Percentiles rank a stretch among this genome's conserved stretches.
Evolutionary conservation across 2,329 filamentous ascomycete species (phyloP).

Genomic region (Colletotrichum karsti): DNA sequence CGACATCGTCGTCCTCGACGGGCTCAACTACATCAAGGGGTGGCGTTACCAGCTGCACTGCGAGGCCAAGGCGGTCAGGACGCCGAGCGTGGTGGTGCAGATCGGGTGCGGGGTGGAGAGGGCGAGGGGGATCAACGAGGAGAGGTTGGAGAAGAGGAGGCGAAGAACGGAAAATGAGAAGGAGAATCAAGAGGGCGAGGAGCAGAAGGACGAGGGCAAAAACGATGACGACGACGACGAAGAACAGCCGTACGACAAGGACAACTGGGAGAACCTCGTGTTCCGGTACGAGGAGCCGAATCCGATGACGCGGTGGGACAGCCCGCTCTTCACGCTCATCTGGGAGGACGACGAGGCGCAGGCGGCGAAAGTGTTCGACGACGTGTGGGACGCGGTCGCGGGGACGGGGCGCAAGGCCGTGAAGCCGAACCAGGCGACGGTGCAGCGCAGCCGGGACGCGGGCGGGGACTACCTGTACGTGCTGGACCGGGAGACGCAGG

Average conservation of each 20-base stretch:
- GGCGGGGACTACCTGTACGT: constrained; percentile 81
- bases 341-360: constrained; percentile 78
- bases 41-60: constrained; percentile 89
- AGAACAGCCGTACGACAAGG: constrained; percentile 58
- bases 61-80: constrained; percentile 82
- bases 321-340: constrained; percentile 80
- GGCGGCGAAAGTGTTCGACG: constrained; percentile 62
- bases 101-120: constrained; percentile 64
- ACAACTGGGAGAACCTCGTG: constrained; percentile 80
- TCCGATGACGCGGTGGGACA: constrained; percentile 85
- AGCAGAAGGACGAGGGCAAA: constrained; percentile 43
- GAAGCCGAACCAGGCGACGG: constrained; percentile 78
- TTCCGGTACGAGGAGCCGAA: constrained; percentile 90
- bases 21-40: constrained; percentile 89
- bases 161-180: not conserved
- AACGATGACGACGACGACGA: constrained; percentile 33
- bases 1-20: constrained; percentile 82
- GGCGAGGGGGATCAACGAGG: constrained; percentile 67
- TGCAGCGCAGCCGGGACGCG: constrained; percentile 69
- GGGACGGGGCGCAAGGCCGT: constrained; percentile 71
- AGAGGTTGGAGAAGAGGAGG: constrained; percentile 51
- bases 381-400: constrained; percentile 79
- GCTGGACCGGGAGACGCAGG: constrained; percentile 81
- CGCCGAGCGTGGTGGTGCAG: constrained; percentile 78
- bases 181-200: constrained; percentile 25